These are phyloP conservation scores for Penicillium psychrofluorescens DNA, from an alignment of 495 filamentous ascomycete species.

Conservation along the genomic window DNA sequence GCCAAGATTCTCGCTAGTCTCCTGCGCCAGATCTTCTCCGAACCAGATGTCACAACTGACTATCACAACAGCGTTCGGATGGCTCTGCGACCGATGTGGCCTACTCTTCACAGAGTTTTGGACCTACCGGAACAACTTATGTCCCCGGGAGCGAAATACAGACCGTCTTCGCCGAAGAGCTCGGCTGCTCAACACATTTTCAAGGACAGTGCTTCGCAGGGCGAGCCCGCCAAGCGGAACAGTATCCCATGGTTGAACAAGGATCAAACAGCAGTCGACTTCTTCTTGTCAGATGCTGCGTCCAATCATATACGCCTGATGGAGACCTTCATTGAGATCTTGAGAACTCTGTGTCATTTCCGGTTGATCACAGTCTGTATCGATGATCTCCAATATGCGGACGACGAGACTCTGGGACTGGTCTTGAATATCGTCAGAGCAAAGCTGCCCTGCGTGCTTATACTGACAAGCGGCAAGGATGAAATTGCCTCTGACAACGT, in stretches of 20 bases:
- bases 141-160: conserved; percentile 34
- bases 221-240: conserved; percentile 27
- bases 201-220: conserved; percentile 19
- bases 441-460: conserved; percentile 69
- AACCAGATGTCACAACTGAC: conserved; percentile 73
- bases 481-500: conserved; percentile 32
- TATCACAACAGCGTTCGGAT: conserved; percentile 71
- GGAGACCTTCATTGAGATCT: conserved; percentile 78
- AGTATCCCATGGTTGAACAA: conserved; percentile 27
- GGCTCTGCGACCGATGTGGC: conserved; percentile 71
- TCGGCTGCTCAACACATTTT: conserved; percentile 22
- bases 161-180: conserved; percentile 23
- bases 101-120: conserved; percentile 65
- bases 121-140: conserved; percentile 73
- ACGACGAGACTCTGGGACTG: conserved; percentile 76
- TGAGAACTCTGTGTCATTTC: conserved; percentile 66
- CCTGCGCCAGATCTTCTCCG: conserved; percentile 86
- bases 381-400: conserved; percentile 82
- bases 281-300: conserved; percentile 59
- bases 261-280: conserved; percentile 57
- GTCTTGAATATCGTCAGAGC: conserved; percentile 65
- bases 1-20: conserved; percentile 72
- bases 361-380: conserved; percentile 78
- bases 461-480: conserved; percentile 46
- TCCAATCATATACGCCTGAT: conserved; percentile 71